Base-by-base conservation (phyloP, 140 eudicot species). In the Eryngium alpinum region DNA sequence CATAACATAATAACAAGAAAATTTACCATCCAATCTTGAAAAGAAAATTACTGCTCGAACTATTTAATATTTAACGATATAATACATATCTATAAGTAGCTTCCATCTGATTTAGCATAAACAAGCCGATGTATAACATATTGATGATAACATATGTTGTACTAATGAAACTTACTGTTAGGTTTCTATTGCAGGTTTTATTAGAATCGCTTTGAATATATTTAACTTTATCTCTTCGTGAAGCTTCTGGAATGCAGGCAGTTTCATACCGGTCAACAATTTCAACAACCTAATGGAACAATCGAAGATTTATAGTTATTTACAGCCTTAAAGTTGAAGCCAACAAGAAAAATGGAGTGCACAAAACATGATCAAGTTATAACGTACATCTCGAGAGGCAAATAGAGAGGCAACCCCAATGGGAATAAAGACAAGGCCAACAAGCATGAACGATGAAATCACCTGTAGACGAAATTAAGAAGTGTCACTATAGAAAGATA, bases 321-420 rank as follows among this genome's bases (percentile, higher is more conserved):
- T 22, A 75, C 25, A 33, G 50, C 14, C 38, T 3, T 22, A 75
- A 12, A 33, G 50, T 12, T 71, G 9, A 18, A 77, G 24, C 19
- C 1, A 46, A 57, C 51, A 28, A 31, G 4, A 24, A 38, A 53
- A 59, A 73, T 28, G 27, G 50, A 32, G 17, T 19, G 11, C 9
- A 17, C 24, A 44, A 13, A 46, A 24, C 29, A n/a, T 10, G 24
- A 14, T 17, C 27, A 21, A 70, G 15, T 15, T 78, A 28, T 33
- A 75, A 77, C 91, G 80, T 93, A 93, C 98, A 87, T 91, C 89
- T n/a, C 89, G 89, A 15, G 98, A 93, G 60, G 98, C 97, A 87
- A 91, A 83, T n/a, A 93, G 89, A 33, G 97, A 91, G n/a, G 86
- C 93, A 60, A 93, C 87, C 70, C 97, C 97, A 50, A 93, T 89